These are phyloP conservation scores for Fusarium tjaetaba DNA, from an alignment of 2,329 filamentous ascomycete species.

Conservation along the genomic window DNA sequence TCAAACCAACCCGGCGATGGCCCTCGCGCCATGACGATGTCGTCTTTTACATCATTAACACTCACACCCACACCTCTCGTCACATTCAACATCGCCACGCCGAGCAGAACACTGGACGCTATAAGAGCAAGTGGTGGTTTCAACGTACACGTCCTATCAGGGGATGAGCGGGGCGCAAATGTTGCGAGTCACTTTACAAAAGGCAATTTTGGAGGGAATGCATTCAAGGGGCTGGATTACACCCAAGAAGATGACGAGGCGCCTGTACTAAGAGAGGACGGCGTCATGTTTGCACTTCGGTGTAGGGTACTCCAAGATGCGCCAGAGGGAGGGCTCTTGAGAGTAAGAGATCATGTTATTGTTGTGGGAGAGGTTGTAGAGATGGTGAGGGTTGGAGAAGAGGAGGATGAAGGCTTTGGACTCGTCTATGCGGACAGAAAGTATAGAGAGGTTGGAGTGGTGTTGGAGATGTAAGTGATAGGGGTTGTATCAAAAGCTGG, in stretches of 20 bases:
- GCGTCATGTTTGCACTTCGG: conserved; percentile 61
- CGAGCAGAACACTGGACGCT: conserved; percentile 65
- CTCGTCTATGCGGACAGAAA: conserved; percentile 61
- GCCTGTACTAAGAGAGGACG: conserved; percentile 59
- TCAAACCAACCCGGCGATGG: conserved; percentile 49
- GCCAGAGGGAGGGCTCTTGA: conserved; percentile 54
- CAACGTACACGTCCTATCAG: conserved; percentile 65
- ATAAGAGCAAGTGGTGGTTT: conserved; percentile 57
- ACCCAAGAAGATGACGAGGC: conserved; percentile 36
- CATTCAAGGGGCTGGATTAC: conserved; percentile 47
- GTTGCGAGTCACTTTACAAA: conserved; percentile 63
- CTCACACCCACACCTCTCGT: conserved; percentile 62
- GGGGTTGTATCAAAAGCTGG: conserved; percentile 1
- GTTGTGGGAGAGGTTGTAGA: conserved; percentile 62
- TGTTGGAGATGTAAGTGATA: conserved; percentile 42
- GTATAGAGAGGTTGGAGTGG: conserved; percentile 56
- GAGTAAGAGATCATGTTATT: conserved; percentile 62
- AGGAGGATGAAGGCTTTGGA: conserved; percentile 53
- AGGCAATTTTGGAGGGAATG: conserved; percentile 55
- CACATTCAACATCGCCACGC: conserved; percentile 66
- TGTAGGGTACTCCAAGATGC: conserved; percentile 56
- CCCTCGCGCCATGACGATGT: conserved; percentile 67
- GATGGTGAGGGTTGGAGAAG: conserved; percentile 50
- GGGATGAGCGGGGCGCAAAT: conserved; percentile 57
- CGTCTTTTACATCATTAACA: conserved; percentile 66